Evolutionary conservation across 257 asterid genomes (phyloP).

Genomic region (Solanum chmielewskii): DNA sequence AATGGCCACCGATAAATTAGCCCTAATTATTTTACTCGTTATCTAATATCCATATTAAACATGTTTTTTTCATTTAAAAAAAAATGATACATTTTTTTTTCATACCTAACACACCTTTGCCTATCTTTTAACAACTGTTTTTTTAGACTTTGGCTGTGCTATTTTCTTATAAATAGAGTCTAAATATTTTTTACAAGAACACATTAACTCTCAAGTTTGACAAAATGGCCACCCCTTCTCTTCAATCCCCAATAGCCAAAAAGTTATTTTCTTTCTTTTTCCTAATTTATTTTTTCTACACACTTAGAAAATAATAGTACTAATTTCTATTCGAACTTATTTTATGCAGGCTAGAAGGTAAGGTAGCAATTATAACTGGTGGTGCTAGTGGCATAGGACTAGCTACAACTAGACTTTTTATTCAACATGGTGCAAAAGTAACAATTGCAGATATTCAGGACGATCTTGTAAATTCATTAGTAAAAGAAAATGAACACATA

Average conservation of each 20-base stretch:
- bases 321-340: background rate
- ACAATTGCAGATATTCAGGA: background rate
- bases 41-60: too few relatives aligned
- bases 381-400: background rate
- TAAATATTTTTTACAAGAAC: too few relatives aligned
- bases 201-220: background rate
- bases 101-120: too few relatives aligned
- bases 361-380: background rate
- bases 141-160: too few relatives aligned
- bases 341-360: background rate
- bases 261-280: background rate
- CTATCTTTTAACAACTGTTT: too few relatives aligned
- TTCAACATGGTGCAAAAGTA: background rate
- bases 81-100: too few relatives aligned
- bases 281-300: too few relatives aligned
- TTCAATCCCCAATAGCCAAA: background rate
- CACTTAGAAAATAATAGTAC: too few relatives aligned
- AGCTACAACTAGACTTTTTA: background rate
- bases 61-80: too few relatives aligned
- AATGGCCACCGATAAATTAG: too few relatives aligned
- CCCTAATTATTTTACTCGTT: too few relatives aligned
- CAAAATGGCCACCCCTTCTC: background rate
- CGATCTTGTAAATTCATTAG: background rate
- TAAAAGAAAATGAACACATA: background rate
- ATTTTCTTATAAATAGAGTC: background rate